These are phyloP conservation scores for Coemansia sp. DNA, from an alignment of 192 early-diverging fungal species.

Conservation along the genomic window DNA sequence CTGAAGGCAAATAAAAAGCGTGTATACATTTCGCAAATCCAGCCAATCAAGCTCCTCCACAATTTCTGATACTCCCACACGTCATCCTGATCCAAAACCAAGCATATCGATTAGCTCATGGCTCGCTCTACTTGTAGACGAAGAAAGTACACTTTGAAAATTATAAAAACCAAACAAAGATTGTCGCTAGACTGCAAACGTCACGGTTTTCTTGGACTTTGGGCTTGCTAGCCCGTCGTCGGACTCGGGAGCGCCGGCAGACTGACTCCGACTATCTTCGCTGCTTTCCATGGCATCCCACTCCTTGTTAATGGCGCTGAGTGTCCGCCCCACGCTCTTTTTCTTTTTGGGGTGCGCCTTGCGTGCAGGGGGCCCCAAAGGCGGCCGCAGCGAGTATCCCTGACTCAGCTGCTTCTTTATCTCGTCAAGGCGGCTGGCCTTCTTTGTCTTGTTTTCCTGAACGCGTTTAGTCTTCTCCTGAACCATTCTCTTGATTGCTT, in stretches of 20 bases:
- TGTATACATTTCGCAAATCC: not conserved
- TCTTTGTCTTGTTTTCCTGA: conserved; percentile 32
- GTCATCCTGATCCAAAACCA: conserved; percentile 3
- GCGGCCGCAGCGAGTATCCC: conserved; percentile 21
- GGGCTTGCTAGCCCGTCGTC: conserved; percentile 8
- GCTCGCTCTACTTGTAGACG: not conserved
- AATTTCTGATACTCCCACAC: not conserved
- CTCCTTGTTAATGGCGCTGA: conserved; percentile 45
- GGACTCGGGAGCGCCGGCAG: not conserved
- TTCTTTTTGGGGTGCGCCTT: conserved; percentile 19
- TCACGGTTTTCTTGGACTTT: conserved; percentile 29
- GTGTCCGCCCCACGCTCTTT: conserved; percentile 26
- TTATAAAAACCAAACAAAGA: too few species aligned
- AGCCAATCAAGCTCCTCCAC: not conserved
- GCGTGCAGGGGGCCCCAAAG: not conserved
- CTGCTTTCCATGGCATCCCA: conserved; percentile 25
- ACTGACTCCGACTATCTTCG: not conserved
- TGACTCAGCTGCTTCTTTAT: conserved; percentile 42
- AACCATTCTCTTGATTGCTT: conserved; percentile 34
- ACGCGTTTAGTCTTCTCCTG: conserved; percentile 29
- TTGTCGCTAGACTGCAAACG: conserved; percentile 22
- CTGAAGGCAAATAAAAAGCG: too few species aligned
- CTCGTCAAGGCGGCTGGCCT: conserved; percentile 34
- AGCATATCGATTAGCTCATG: not conserved
- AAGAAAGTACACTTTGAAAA: not conserved